phyloP scores from a whole-genome alignment of 495 filamentous ascomycete genomes.

The Hyphodiscus hymeniophilus region DNA sequence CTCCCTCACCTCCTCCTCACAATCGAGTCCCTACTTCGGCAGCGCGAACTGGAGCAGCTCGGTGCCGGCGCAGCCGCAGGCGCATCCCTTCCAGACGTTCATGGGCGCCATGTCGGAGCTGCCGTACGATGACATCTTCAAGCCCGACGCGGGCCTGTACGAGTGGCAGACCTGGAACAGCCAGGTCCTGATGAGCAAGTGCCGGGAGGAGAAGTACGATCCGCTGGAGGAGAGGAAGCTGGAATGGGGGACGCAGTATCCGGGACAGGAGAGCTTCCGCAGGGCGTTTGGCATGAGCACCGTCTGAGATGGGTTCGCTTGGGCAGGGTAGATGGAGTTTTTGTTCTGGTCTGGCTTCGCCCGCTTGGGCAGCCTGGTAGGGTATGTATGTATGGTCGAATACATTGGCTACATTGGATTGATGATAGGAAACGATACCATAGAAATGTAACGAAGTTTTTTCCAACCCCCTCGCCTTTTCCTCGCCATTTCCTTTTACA shows the following conservation, averaged over 20 bases:
- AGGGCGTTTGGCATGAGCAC: slow-evolving; percentile 10
- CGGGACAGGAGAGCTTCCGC: slow-evolving; percentile 5
- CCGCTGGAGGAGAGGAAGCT: slow-evolving; percentile 6
- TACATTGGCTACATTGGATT: no score
- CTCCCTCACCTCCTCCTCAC: background rate
- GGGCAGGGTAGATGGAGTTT: no score
- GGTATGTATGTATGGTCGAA: no score
- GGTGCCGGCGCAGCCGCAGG: background rate
- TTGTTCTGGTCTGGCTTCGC: no score
- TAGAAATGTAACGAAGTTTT: no score
- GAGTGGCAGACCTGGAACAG: slow-evolving; percentile 19
- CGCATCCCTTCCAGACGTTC: slow-evolving; percentile 20
- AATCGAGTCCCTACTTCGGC: background rate
- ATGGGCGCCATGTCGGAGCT: slow-evolving; percentile 25
- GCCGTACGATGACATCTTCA: slow-evolving; percentile 35
- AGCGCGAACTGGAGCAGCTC: background rate
- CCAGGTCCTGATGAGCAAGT: slow-evolving; percentile 12
- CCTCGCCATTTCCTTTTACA: no score
- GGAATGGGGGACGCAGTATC: background rate
- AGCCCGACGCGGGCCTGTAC: slow-evolving; percentile 26
- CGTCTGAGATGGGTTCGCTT: slow-evolving; percentile 1
- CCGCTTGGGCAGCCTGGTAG: no score
- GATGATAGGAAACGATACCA: no score
- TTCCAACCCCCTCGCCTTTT: no score
- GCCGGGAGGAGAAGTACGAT: slow-evolving; percentile 20